These are phyloP conservation scores for Plasmodium inui DNA, from an alignment of 169 alveolate species.

Conservation along the genomic window DNA sequence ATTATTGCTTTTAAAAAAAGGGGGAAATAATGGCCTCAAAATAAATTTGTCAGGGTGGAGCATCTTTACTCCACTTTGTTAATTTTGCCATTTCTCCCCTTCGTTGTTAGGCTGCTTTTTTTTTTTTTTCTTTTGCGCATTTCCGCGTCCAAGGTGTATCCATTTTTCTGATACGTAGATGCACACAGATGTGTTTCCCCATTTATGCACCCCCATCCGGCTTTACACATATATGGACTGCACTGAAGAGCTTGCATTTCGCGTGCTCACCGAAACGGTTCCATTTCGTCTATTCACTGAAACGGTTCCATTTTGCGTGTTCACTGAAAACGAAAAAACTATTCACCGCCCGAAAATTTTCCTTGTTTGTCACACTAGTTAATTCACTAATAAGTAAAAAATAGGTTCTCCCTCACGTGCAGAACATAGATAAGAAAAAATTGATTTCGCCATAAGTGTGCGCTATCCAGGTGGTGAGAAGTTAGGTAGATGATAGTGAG, in stretches of 20 bases:
- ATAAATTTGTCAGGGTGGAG: not conserved
- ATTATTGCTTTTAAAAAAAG: not conserved
- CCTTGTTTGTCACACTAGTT: not conserved
- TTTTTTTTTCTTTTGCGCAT: not conserved
- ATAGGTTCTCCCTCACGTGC: not conserved
- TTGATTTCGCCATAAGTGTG: not conserved
- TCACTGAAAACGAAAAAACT: not conserved
- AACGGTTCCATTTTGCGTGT: not conserved
- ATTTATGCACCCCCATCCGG: not conserved
- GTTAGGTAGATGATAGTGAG: not conserved
- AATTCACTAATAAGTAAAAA: not conserved
- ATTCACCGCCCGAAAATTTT: not conserved
- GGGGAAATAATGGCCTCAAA: not conserved
- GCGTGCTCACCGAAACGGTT: not conserved
- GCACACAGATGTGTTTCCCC: not conserved
- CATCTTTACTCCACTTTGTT: not conserved
- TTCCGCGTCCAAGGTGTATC: not conserved
- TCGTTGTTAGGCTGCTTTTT: not conserved
- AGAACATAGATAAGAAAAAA: not conserved
- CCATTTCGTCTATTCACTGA: not conserved
- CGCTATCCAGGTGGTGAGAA: not conserved
- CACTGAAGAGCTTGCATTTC: not conserved
- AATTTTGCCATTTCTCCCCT: not conserved
- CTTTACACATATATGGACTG: not conserved
- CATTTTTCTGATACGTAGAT: not conserved